phyloP scores from a whole-genome alignment of 1,284 basidiomycete genomes.

The Heterobasidion annosum region DNA sequence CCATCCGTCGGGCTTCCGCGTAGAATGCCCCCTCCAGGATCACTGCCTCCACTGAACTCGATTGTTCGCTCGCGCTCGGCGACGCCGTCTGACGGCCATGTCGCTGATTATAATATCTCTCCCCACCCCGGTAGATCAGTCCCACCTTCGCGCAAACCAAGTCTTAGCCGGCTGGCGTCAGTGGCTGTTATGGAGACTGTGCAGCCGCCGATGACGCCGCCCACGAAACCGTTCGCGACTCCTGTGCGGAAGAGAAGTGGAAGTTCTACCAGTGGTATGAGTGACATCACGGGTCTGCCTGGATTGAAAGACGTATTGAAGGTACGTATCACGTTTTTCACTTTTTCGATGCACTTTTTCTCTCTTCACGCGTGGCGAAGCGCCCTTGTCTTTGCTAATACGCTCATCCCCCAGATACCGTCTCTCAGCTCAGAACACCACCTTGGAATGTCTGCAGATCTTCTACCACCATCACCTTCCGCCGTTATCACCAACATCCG shows the following conservation, averaged over 20 bases:
- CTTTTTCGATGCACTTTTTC: background rate
- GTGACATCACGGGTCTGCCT: slow-evolving; percentile 20
- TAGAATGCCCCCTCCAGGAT: slow-evolving; percentile 22
- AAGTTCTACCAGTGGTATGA: slow-evolving; percentile 32
- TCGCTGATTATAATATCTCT: slow-evolving; percentile 7
- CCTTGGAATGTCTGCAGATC: slow-evolving; percentile 50
- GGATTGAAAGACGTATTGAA: slow-evolving; percentile 68
- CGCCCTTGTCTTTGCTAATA: background rate
- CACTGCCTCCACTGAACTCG: slow-evolving; percentile 24
- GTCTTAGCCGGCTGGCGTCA: slow-evolving; percentile 35
- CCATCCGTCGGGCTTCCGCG: slow-evolving; percentile 23
- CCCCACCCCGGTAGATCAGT: slow-evolving; percentile 6
- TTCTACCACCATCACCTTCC: slow-evolving; percentile 73
- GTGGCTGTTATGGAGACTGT: slow-evolving; percentile 34
- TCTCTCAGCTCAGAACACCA: slow-evolving; percentile 61
- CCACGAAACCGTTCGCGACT: slow-evolving; percentile 33
- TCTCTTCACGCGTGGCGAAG: background rate
- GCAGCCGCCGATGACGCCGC: slow-evolving; percentile 22
- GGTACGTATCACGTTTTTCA: slow-evolving; percentile 25
- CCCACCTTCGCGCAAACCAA: slow-evolving; percentile 24
- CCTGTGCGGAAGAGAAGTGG: slow-evolving; percentile 35
- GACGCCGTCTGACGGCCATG: slow-evolving; percentile 29
- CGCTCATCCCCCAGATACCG: slow-evolving; percentile 37
- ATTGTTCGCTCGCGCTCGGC: slow-evolving; percentile 43
- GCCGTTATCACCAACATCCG: slow-evolving; percentile 38